Evolutionary conservation across 75 land plant genomes (phyloP).

Genomic region (Adiantum capillusveneris): DNA sequence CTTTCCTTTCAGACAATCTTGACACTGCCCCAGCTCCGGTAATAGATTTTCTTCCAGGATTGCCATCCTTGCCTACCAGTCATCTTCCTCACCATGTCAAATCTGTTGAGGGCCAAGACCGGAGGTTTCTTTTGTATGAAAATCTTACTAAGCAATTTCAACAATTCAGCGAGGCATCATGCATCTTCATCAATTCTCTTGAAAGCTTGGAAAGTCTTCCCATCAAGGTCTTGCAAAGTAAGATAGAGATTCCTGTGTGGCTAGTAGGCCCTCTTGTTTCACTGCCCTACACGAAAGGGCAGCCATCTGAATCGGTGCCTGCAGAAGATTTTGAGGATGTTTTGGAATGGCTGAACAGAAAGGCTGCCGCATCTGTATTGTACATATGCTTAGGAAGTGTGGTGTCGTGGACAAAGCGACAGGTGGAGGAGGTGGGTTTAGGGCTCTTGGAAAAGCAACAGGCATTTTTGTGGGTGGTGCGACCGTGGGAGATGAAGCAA

Average conservation of each 20-base stretch:
- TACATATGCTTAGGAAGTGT: constrained; percentile 12
- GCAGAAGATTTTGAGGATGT: neutral
- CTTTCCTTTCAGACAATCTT: too few species aligned
- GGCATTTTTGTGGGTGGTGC: constrained; percentile 11
- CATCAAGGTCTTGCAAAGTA: neutral
- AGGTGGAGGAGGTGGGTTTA: constrained; percentile 7
- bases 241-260: neutral
- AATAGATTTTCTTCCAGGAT: constrained; percentile 12
- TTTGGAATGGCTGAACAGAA: constrained; percentile 2
- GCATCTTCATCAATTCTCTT: constrained; percentile 2
- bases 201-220: constrained; percentile 9
- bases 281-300: neutral
- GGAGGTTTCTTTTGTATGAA: neutral
- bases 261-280: constrained; percentile 2
- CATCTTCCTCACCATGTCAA: neutral
- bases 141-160: neutral
- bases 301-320: neutral
- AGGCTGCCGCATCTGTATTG: neutral
- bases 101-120: neutral
- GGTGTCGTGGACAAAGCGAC: neutral
- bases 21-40: too few species aligned
- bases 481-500: neutral
- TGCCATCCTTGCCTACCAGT: constrained; percentile 2
- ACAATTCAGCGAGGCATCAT: neutral
- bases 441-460: constrained; percentile 8